These are phyloP conservation scores for Camelina neglecta DNA, from an alignment of 345 rosid species.

Conservation along the genomic window DNA sequence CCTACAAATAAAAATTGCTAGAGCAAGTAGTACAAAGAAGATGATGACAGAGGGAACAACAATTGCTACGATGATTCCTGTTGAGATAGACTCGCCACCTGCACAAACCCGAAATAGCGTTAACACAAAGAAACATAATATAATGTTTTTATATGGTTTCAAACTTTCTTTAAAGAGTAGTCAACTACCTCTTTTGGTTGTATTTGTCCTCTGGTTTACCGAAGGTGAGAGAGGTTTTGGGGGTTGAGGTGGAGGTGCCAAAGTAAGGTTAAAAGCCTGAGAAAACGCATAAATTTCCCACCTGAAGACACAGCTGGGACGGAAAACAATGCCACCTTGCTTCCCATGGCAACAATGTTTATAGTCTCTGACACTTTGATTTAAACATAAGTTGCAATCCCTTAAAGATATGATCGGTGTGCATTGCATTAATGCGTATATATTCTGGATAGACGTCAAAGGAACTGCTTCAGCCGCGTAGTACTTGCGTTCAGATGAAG, in stretches of 20 bases:
- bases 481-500: background rate
- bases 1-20: background rate
- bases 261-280: constrained; percentile 3
- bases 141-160: background rate
- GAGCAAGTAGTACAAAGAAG: constrained; percentile 3
- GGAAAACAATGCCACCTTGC: constrained; percentile 17
- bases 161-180: background rate
- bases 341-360: constrained; percentile 15
- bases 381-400: constrained; percentile 18
- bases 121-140: background rate
- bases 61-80: background rate
- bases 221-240: constrained; percentile 1
- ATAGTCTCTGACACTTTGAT: constrained; percentile 11
- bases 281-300: constrained; percentile 21
- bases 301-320: constrained; percentile 30
- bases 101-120: background rate
- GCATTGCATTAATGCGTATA: background rate
- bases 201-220: background rate
- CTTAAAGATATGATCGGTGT: constrained; percentile 10
- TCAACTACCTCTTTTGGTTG: constrained; percentile 22
- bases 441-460: background rate
- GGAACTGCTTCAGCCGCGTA: background rate
- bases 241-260: background rate
- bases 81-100: background rate
- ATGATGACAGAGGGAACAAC: background rate